These are phyloP conservation scores for Pythium phragmitis DNA, from an alignment of 352 stramenopile genomes.

Conservation along the genomic window DNA sequence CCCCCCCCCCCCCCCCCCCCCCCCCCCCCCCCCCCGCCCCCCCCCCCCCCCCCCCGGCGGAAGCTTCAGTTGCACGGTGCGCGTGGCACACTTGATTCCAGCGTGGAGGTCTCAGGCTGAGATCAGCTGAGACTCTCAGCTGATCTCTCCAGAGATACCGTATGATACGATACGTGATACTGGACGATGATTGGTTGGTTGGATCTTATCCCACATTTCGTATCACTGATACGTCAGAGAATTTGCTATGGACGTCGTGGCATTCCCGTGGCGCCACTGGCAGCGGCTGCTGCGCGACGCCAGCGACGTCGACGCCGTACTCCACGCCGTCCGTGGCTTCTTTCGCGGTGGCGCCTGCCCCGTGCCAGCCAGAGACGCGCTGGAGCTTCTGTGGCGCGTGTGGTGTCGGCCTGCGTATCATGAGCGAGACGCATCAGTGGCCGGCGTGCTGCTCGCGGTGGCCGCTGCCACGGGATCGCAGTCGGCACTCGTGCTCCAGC, in stretches of 20 bases:
- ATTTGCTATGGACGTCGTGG: not conserved
- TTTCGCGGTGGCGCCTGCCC: not conserved
- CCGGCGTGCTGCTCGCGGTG: conserved; percentile 6
- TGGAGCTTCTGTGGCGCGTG: conserved; percentile 8
- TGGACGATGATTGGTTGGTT: conserved; percentile 2
- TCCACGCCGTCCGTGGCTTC: not conserved
- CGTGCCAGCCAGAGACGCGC: not conserved
- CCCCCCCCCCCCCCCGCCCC: too few species aligned
- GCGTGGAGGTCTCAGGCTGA: too few species aligned
- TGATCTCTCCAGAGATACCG: too few species aligned
- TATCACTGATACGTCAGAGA: not conserved
- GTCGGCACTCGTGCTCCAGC: conserved; percentile 26
- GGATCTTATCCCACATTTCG: not conserved
- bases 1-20: too few species aligned
- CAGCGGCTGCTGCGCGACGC: not conserved
- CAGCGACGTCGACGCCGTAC: not conserved
- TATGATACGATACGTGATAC: not conserved
- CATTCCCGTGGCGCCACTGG: conserved; percentile 4
- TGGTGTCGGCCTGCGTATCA: not conserved
- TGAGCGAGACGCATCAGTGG: not conserved
- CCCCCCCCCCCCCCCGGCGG: too few species aligned
- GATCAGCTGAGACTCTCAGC: too few species aligned
- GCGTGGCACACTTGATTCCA: too few species aligned
- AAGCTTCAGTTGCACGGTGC: too few species aligned
- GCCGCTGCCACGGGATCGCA: conserved; percentile 33